These are phyloP conservation scores for Neospermospora avenae DNA, from an alignment of 2,329 filamentous ascomycete species.

Conservation along the genomic window DNA sequence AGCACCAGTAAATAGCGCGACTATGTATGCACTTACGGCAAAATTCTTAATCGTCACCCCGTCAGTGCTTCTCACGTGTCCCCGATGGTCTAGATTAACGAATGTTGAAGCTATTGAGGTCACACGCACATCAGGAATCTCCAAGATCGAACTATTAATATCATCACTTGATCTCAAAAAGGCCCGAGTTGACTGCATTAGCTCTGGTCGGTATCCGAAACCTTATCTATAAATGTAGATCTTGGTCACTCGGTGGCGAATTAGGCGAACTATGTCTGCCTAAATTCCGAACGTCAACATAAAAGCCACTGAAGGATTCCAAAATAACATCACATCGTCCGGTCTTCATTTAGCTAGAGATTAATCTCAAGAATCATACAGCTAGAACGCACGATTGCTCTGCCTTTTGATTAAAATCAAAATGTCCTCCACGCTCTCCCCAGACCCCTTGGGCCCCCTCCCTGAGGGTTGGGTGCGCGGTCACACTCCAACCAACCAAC, in stretches of 20 bases:
- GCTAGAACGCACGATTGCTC: not conserved
- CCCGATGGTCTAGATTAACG: too few relatives aligned
- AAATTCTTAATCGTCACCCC: too few relatives aligned
- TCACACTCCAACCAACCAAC: not conserved
- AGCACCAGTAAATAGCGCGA: too few relatives aligned
- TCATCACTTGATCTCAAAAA: not conserved
- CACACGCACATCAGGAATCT: too few relatives aligned
- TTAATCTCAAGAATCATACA: not conserved
- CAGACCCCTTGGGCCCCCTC: not conserved
- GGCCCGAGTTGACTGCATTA: not conserved
- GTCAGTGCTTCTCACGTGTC: too few relatives aligned
- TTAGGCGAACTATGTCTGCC: not conserved
- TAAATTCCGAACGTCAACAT: not conserved
- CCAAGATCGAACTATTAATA: too few relatives aligned
- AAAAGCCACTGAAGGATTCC: not conserved
- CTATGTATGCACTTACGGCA: too few relatives aligned
- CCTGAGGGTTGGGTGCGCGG: not conserved
- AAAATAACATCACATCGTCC: too few relatives aligned
- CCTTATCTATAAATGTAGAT: not conserved
- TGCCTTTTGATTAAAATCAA: not conserved
- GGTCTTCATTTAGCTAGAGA: too few relatives aligned
- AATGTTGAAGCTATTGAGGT: too few relatives aligned
- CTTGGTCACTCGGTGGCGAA: not conserved
- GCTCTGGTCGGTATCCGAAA: not conserved
- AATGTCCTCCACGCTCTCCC: not conserved